A percentile compares a stretch with the other conserved stretches of the same genome.
phyloP scores from a whole-genome alignment of 2,329 filamentous ascomycete species.

The Gaeumannomyces sp. region DNA sequence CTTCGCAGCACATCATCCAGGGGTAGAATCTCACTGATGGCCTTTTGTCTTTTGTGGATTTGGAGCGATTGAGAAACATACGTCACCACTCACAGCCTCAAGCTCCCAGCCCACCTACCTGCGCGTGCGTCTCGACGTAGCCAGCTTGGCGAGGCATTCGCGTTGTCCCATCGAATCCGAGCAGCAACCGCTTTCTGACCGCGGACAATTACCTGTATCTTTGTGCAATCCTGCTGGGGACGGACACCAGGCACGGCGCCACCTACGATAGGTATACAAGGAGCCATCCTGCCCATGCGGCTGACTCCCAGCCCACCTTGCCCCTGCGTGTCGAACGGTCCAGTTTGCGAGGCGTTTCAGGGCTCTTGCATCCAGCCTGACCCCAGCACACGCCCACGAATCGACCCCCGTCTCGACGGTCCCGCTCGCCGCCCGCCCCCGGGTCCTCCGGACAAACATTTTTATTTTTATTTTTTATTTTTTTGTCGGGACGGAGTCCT shows the following conservation, averaged over 20 bases:
- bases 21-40: neutral
- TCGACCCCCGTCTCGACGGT: neutral
- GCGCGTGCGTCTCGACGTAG: too few relatives aligned
- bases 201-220: too few relatives aligned
- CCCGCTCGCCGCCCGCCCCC: conserved; percentile 11
- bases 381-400: neutral
- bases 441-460: neutral
- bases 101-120: neutral
- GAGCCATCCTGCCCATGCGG: neutral
- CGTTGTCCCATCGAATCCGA: neutral
- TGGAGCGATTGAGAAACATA: neutral
- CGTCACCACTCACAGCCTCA: neutral
- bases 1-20: neutral
- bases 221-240: neutral
- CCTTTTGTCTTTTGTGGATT: neutral
- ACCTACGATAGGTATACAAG: neutral
- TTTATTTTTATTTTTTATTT: too few relatives aligned
- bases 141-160: too few relatives aligned
- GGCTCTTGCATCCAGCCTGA: neutral
- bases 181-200: neutral
- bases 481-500: neutral
- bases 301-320: neutral
- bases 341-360: neutral
- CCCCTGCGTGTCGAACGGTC: neutral
- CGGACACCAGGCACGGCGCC: neutral